These are phyloP conservation scores for Puccinia horiana DNA, from an alignment of 1,284 basidiomycete genomes.

Conservation along the genomic window DNA sequence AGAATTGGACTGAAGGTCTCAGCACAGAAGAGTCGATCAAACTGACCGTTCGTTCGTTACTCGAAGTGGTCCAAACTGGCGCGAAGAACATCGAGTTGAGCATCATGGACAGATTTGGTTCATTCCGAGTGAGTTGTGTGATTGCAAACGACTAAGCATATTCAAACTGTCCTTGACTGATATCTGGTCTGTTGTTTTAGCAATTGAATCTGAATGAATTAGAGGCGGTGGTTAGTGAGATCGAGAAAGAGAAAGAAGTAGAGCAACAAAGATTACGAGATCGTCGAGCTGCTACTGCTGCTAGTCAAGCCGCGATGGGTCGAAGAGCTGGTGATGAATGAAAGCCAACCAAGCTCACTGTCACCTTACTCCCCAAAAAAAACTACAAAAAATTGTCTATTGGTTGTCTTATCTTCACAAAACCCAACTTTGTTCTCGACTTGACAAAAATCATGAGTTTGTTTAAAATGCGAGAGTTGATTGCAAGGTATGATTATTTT, in stretches of 20 bases:
- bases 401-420: too few relatives aligned
- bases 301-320: slow-evolving; percentile 78
- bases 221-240: slow-evolving; percentile 82
- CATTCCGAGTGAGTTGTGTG: slow-evolving; percentile 24
- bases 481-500: too few relatives aligned
- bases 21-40: slow-evolving; percentile 87
- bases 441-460: too few relatives aligned
- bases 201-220: slow-evolving; percentile 82
- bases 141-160: too few relatives aligned
- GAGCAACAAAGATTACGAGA: slow-evolving; percentile 84
- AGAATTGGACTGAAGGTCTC: slow-evolving; percentile 93
- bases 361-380: neutral
- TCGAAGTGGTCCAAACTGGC: slow-evolving; percentile 98
- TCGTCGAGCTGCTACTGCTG: slow-evolving; percentile 74
- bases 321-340: slow-evolving; percentile 32
- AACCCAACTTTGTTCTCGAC: too few relatives aligned
- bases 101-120: slow-evolving; percentile 71
- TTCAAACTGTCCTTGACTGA: too few relatives aligned
- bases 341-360: too few relatives aligned
- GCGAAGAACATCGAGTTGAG: slow-evolving; percentile 99
- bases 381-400: neutral
- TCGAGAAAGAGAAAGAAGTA: slow-evolving; percentile 94
- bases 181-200: slow-evolving; percentile 60
- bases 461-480: too few relatives aligned
- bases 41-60: slow-evolving; percentile 87